A percentile compares a stretch with the other conserved stretches of the same genome.
These are phyloP conservation scores for Trametes villosa DNA, from an alignment of 768 basidiomycete genomes.

Conservation along the genomic window DNA sequence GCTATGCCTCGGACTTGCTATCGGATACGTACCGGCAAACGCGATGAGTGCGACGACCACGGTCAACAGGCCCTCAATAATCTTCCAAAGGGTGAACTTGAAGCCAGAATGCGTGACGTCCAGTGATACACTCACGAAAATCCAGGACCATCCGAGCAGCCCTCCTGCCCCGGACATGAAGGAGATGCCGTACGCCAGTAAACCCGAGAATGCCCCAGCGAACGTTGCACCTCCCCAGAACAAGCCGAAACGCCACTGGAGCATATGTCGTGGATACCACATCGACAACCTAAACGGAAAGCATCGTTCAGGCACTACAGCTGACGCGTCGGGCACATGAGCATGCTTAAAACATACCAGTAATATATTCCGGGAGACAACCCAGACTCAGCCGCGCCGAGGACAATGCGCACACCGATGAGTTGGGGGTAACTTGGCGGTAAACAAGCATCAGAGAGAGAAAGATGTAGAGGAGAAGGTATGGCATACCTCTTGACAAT, in stretches of 20 bases:
- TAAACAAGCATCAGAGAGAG: background rate
- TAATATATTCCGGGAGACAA: constrained; percentile 75
- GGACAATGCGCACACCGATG: constrained; percentile 57
- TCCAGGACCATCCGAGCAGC: constrained; percentile 37
- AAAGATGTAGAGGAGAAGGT: no score
- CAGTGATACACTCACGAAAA: constrained; percentile 33
- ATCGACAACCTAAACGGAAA: constrained; percentile 29
- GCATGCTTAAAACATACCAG: no score
- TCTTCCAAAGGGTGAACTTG: constrained; percentile 42
- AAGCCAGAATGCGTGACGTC: background rate
- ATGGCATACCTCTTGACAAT: constrained; percentile 64
- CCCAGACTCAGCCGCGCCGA: constrained; percentile 71
- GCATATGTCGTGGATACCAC: constrained; percentile 33
- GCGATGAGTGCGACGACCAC: constrained; percentile 59
- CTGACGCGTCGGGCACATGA: no score
- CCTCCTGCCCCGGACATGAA: constrained; percentile 37
- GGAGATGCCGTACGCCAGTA: constrained; percentile 40
- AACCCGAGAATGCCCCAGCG: constrained; percentile 30
- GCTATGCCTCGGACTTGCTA: no score
- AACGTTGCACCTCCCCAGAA: constrained; percentile 32
- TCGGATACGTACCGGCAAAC: constrained; percentile 52
- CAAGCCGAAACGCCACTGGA: constrained; percentile 29
- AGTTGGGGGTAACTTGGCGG: constrained; percentile 59
- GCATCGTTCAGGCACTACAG: no score
- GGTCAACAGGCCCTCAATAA: constrained; percentile 67